Evolutionary conservation across 2,329 filamentous ascomycete genomes (phyloP), one percentile per base, ranked within the genome.

Genomic region (Trichoderma guizhouense): DNA sequence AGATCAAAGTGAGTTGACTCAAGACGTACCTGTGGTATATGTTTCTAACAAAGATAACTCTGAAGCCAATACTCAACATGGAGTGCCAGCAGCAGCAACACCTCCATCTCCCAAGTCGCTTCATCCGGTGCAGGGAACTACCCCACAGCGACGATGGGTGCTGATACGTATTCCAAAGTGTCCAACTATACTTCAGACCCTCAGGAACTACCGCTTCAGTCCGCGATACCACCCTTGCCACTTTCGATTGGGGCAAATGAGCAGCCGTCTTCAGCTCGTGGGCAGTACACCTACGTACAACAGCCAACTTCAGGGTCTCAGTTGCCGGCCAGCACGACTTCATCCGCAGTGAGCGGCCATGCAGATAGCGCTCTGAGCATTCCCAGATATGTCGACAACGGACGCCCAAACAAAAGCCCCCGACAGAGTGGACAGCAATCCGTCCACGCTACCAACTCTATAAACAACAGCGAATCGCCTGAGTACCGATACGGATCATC

Each of bases 1-100:
- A 83, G 88, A 78, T 88, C 87, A 26, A 89, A 88, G 88, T 90
- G 83, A 82, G 87, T 85, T 72, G 2, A 32, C n/a, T 58, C 12
- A 69, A 60, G 18, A 15, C 14, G 36, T 18, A 21, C 9, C 15
- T n/a, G 12, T 30, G n/a, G 32, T 30, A 60, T 11, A 30, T 7
- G 15, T 60, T 60, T 60, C 67, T 70, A 55, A 70, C 67, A 15
- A 62, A 69, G 70, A 66, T 24, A 53, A 21, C 15, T 30, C 14
- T 55, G 5, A 15, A 90, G 88, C 79, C 88, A 87, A 8, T 90
- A 89, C 74, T 85, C 88, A 15, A 83, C 84, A n/a, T 90, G 88
- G 88, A 86, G 82, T 72, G 81, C 85, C 6, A 76, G 83, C 3
- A 81, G 78, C 68, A 81, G 78, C 69, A 83, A 83, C 68, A 79